Base-by-base conservation (phyloP, 805 yeast genomes). In the Allodekkera sacchari region DNA sequence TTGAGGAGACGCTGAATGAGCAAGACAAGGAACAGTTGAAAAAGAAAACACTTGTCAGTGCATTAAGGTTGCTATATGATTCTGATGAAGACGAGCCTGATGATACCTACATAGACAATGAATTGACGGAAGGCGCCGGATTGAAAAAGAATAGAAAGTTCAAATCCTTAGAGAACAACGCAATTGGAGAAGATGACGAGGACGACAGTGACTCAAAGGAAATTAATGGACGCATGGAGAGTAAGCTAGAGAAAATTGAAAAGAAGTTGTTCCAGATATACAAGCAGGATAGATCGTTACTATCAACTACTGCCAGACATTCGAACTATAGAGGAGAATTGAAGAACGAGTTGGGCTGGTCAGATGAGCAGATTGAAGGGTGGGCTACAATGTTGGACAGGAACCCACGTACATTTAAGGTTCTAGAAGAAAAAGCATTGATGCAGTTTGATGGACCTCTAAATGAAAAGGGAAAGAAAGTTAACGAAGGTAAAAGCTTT, bases 281-380 rank as follows among this genome's bases (percentile, higher is more conserved):
- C 49, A 72, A 71, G 40, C 56, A 64, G 12, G 71, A 77, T 22
- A 69, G 70, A 1, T 54, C 52, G 2, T 53, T 68, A 20, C 68
- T 80, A 33, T 68, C 57, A 7, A 65, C 72, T 36, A 37, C 57
- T 0, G 49, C 61, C 8, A 61, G 96, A 38, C 41, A 50, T 30
- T 39, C 77, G 0, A 56, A 61, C 26, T 55, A 49, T 7, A 63
- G 95, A 32, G 55, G 60, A 20, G 66, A 64, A 17, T 58, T 84
- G 49, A 71, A 66, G 40, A 43, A 52, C 5, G 61, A 63, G 23
- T 68, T 78, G 0, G 63, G 63, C 1, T 85, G 94, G 95, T 64
- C 87, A 0, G 88, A 87, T 53, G 95, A 85, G 48, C 95, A 84
- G 51, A 74, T 89, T 29, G 96, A 88, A 63, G 95, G 95, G 0